Percentiles rank a stretch among this genome's conserved stretches.
Evolutionary conservation across 306 rosid genomes (phyloP).

Genomic region (Vigna trinervia): DNA sequence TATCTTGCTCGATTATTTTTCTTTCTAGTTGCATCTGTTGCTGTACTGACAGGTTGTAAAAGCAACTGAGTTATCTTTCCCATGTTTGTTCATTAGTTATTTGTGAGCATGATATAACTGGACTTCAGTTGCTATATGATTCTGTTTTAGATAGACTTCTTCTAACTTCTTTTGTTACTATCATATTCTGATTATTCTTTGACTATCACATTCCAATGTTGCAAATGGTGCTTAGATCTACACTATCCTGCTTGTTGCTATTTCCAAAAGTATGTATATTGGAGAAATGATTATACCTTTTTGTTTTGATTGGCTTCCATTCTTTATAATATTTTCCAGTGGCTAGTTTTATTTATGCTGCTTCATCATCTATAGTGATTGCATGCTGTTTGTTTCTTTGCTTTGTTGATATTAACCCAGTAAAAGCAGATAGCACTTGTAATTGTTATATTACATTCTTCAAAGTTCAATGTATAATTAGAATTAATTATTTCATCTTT

Average conservation of each 20-base stretch:
- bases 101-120: neutral
- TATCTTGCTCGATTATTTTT: too few relatives aligned
- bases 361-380: neutral
- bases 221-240: neutral
- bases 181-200: neutral
- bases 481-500: neutral
- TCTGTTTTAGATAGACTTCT: neutral
- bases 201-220: neutral
- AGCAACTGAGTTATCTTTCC: neutral
- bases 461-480: neutral
- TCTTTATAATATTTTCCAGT: neutral
- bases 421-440: neutral
- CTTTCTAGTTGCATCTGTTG: too few relatives aligned
- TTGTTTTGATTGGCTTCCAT: neutral
- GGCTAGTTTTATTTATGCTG: neutral
- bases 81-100: neutral
- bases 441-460: slow-evolving; percentile 11
- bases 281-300: neutral
- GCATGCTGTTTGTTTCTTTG: neutral
- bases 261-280: neutral
- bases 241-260: neutral
- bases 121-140: neutral
- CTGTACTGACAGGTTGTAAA: too few relatives aligned
- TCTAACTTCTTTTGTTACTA: neutral
- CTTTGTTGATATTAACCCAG: neutral